A percentile compares a stretch with the other conserved stretches of the same genome.
Conservation (phyloP, 257 asterid genomes). For the Apocynum venetum region DNA sequence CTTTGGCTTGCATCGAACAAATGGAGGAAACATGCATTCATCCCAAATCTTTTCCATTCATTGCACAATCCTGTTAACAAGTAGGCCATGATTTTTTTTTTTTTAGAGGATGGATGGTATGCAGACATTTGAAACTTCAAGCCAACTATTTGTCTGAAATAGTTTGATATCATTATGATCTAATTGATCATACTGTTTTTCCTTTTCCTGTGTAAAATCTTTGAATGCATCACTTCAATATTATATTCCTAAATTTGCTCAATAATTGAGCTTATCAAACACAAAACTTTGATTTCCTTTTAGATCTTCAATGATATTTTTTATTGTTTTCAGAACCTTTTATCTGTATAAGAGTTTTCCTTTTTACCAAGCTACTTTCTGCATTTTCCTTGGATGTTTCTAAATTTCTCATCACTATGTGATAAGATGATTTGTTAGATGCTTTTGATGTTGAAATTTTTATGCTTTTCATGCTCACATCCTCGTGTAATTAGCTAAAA, state of each 20-base stretch:
- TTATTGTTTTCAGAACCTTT: background rate
- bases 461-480: no score
- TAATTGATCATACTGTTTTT: background rate
- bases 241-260: background rate
- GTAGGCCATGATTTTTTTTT: no score
- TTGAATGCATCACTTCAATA: background rate
- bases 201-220: background rate
- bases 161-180: no score
- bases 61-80: background rate
- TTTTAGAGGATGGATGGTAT: no score
- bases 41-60: background rate
- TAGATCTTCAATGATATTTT: background rate
- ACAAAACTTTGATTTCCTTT: background rate
- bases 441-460: no score
- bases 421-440: no score
- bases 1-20: background rate
- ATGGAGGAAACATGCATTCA: background rate
- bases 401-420: no score
- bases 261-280: no score
- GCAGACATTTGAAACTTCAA: no score
- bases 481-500: no score
- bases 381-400: background rate
- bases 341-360: background rate
- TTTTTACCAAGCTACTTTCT: background rate
- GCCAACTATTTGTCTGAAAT: no score